Percentiles rank a stretch among this genome's conserved stretches.
Evolutionary conservation across 805 yeast species (phyloP).

Genomic region (Osmozyma mogii): DNA sequence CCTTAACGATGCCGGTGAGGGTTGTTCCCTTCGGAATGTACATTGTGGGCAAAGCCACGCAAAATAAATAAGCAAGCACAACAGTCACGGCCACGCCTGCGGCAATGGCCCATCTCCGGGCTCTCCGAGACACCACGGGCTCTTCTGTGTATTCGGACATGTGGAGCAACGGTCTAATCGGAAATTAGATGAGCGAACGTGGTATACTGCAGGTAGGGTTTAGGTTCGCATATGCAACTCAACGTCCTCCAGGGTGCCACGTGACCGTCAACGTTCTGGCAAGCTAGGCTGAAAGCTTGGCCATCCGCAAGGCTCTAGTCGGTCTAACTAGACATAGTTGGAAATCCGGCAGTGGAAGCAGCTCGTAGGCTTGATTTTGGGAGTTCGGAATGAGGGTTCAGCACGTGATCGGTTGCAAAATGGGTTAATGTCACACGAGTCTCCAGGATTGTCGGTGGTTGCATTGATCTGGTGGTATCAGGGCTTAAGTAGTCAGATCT

Average conservation of each 20-base stretch:
- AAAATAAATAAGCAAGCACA: constrained; percentile 20
- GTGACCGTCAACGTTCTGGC: too few species aligned
- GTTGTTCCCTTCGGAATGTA: constrained; percentile 27
- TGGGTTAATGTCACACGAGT: background rate
- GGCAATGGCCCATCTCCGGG: background rate
- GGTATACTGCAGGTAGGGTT: too few species aligned
- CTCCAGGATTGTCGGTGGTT: background rate
- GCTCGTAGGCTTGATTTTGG: too few species aligned
- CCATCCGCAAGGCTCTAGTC: too few species aligned
- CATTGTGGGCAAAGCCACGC: constrained; percentile 23
- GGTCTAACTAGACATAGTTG: too few species aligned
- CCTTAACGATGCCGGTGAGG: constrained; percentile 18
- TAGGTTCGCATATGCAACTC: too few species aligned
- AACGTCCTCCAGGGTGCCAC: too few species aligned
- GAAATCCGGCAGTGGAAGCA: too few species aligned
- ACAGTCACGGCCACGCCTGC: constrained; percentile 9
- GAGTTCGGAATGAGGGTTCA: too few species aligned
- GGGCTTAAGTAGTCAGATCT: too few species aligned
- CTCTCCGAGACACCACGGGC: background rate
- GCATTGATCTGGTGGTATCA: background rate
- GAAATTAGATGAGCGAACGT: background rate
- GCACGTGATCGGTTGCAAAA: too few species aligned
- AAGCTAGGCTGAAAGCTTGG: too few species aligned
- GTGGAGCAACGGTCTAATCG: background rate
- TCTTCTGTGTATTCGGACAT: background rate